Base-by-base conservation (phyloP, 176 grass and related monocot species). In the Oryza australiensis region DNA sequence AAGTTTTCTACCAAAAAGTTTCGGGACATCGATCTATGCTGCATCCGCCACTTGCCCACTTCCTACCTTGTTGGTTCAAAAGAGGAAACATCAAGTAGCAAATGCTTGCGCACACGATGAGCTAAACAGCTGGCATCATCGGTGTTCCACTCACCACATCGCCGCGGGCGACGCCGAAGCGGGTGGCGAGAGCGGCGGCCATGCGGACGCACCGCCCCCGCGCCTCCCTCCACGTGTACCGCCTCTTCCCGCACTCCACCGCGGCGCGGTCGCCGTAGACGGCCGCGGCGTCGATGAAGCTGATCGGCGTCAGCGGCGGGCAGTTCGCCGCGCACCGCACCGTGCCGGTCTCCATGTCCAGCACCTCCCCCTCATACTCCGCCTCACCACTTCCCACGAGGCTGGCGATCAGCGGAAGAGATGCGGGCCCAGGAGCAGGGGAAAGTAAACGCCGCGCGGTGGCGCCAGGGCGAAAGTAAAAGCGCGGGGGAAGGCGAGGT, bases 211-310 rank as follows among this genome's bases (percentile, higher is more conserved):
- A 90, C 24, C 91, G 82, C 0, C 57, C 46, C 70, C 79, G 70
- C 28, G 48, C 12, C 85, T 90, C 81, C 70, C 66, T 67, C 91
- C 91, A 93, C 32, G 91, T 88, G 82, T 57, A 74, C 16, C 72
- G 64, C 32, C 72, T 65, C 27, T 77, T 70, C 3, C 81, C 81
- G 75, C 48, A 83, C 69, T 78, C 70, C 75, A 80, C 84, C 9
- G 84, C 83, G 14, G 84, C 41, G 72, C 91, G 82, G n/a, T 51
- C 24, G 35, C 84, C 88, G 70, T 90, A 90, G 12, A 93, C 91
- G 45, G 80, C 82, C 1, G 92, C 92, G 38, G 92, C 88, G 66
- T 90, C 86, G 64, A 94, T 79, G 86, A 94, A 91, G 86, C 92
- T 94, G 26, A 94, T 48, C 14, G 92, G 92, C 12, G 92, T 41